phyloP scores from a whole-genome alignment of 768 basidiomycete species.

The Lentinula raphanica region DNA sequence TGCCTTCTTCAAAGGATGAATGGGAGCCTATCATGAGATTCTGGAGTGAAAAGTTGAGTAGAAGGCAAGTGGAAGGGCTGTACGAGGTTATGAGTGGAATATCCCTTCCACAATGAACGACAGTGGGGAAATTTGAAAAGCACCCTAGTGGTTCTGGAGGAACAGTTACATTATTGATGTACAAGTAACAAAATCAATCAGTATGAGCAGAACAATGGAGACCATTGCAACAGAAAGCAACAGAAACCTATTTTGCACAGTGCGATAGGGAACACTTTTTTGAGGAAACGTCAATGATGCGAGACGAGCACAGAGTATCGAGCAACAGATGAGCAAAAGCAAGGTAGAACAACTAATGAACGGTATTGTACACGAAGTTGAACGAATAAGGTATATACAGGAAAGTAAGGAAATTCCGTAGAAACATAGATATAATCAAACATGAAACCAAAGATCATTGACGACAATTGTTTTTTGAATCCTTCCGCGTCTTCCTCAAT shows the following conservation, averaged over 20 bases:
- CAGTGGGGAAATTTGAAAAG: background rate
- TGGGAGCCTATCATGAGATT: slow-evolving; percentile 85
- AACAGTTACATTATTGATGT: background rate
- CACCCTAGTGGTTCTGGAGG: background rate
- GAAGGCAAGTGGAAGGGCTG: slow-evolving; percentile 53
- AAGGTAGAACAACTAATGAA: background rate
- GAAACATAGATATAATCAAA: background rate
- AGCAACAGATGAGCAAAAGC: background rate
- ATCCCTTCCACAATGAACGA: background rate
- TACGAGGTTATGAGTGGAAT: slow-evolving; percentile 62
- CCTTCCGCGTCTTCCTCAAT: background rate
- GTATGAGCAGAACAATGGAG: background rate
- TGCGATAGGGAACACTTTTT: background rate
- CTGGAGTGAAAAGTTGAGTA: slow-evolving; percentile 67
- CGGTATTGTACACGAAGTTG: background rate
- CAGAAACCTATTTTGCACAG: background rate
- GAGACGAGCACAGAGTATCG: background rate
- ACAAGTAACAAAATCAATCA: background rate
- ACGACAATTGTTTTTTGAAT: background rate
- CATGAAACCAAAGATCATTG: background rate
- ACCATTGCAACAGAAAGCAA: background rate
- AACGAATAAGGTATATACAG: background rate
- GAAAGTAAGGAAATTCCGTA: background rate
- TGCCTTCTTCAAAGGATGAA: slow-evolving; percentile 72
- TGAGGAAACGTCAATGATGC: background rate